Percentiles rank a stretch among this genome's conserved stretches.
These are phyloP conservation scores for Tolypocladium cylindrosporum DNA, from an alignment of 2,329 filamentous ascomycete genomes.

Conservation along the genomic window DNA sequence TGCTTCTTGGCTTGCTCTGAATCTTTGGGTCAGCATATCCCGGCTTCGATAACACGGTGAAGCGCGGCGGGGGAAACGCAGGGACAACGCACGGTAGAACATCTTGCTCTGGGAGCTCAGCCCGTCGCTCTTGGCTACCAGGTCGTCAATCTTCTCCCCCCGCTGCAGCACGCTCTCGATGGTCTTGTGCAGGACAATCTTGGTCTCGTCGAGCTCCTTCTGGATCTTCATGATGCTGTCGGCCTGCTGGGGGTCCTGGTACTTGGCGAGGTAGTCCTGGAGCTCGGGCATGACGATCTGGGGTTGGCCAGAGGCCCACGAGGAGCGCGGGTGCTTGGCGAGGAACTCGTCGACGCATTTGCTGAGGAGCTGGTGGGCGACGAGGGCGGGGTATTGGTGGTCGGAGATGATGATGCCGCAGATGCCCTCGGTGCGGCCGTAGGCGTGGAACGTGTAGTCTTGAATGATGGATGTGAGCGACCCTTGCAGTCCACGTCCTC, in stretches of 20 bases:
- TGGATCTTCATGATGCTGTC: conserved; percentile 95
- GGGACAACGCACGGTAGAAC: conserved; percentile 69
- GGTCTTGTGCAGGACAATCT: conserved; percentile 94
- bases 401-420: conserved; percentile 71
- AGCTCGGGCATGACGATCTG: conserved; percentile 60
- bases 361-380: conserved; percentile 77
- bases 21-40: not conserved
- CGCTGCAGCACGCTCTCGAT: conserved; percentile 80
- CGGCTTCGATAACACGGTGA: not conserved
- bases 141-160: conserved; percentile 90
- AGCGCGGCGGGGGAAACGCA: not conserved
- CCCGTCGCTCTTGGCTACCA: conserved; percentile 88
- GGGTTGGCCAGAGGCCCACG: conserved; percentile 48
- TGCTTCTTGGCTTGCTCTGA: conserved; percentile 65
- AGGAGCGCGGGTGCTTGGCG: conserved; percentile 58
- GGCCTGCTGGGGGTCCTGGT: conserved; percentile 80
- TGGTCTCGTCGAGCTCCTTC: conserved; percentile 93
- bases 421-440: conserved; percentile 64
- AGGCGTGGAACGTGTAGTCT: conserved; percentile 69
- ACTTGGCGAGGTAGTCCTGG: conserved; percentile 62
- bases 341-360: conserved; percentile 86
- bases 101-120: conserved; percentile 90
- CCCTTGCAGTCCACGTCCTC: not conserved
- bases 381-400: conserved; percentile 64
- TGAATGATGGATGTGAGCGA: conserved; percentile 8